Base-by-base conservation (phyloP, 495 filamentous ascomycete genomes). In the Hamigera avellanea region DNA sequence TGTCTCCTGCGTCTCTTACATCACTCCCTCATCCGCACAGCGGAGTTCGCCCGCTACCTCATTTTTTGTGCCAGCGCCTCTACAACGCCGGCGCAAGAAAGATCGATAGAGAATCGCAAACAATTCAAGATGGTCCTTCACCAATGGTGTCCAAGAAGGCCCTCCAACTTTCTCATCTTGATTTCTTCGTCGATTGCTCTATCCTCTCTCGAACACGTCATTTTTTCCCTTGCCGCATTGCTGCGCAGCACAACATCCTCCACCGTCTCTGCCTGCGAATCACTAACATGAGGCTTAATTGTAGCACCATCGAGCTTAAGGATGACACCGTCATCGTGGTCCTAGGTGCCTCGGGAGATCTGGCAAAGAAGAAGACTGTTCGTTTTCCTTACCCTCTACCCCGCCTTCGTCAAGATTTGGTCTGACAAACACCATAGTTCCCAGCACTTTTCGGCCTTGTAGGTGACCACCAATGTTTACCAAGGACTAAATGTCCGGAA, bases 321-420 rank as follows among this genome's bases (percentile, higher is more conserved):
- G 85, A 96, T 54, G 89, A 96, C 73, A 99, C 93, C 43, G 72
- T 91, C 55, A 93, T 99, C 59, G 78, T 99, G 43, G 91, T 99
- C 49, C 79, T 99, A 41, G 91, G 91, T 52, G 91, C 91, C 37
- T 96, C 93, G 13, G 91, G 91, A 38, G 91, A 99, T 71, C 72
- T 99, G 30, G 91, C 93, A 19, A 96, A 96, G 73, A 98, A 98
- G 80, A 98, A 98, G 76, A 98, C 91, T 14, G 88, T 94, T 62
- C 50, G 84, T 69, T 23, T 23, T 23, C 21, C 21, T n/a, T n/a
- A n/a, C 21, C 41, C 32, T 39, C 37, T 42, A 26, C 26, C 12
- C 19, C 33, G 35, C 26, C 18, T 21, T 31, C 12, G 23, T 26
- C 8, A 19, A 68, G 45, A 31, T 25, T 44, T 41, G 17, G 44